Percentiles rank a stretch among this genome's conserved stretches.
Conservation (phyloP, 1,284 basidiomycete species). For the Amylostereum areolatum region DNA sequence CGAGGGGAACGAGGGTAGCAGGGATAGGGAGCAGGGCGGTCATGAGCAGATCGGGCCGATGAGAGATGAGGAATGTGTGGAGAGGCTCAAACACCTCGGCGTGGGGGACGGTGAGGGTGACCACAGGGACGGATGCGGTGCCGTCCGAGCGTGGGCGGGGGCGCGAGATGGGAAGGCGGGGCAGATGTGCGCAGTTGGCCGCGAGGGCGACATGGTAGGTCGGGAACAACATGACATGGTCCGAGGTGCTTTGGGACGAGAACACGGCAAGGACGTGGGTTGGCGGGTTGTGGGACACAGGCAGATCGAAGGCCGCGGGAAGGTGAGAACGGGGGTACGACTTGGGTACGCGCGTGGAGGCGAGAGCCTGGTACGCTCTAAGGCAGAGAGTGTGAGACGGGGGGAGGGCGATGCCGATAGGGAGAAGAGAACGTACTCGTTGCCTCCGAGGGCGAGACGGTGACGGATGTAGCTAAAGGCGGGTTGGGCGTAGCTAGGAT, state of each 20-base stretch:
- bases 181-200: conserved; percentile 52
- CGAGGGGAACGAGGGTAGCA: conserved; percentile 39
- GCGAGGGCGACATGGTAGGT: conserved; percentile 54
- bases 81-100: conserved; percentile 61
- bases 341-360: conserved; percentile 39
- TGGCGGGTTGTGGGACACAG: conserved; percentile 31
- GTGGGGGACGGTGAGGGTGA: conserved; percentile 62
- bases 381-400: conserved; percentile 44
- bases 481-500: conserved; percentile 50
- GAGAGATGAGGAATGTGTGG: conserved; percentile 61
- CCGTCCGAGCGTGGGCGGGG: conserved; percentile 24
- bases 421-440: conserved; percentile 34
- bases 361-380: conserved; percentile 16
- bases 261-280: conserved; percentile 54
- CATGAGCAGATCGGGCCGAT: conserved; percentile 46
- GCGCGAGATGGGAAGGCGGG: conserved; percentile 37
- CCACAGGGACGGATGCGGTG: conserved; percentile 48
- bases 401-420: conserved; percentile 10
- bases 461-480: conserved; percentile 56
- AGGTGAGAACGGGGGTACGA: conserved; percentile 40
- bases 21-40: conserved; percentile 55
- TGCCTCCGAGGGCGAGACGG: conserved; percentile 42
- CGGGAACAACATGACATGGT: conserved; percentile 37
- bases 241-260: conserved; percentile 25
- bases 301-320: conserved; percentile 20